Evolutionary conservation across 2,329 filamentous ascomycete genomes (phyloP).

Genomic region (Diaporthe sp.): DNA sequence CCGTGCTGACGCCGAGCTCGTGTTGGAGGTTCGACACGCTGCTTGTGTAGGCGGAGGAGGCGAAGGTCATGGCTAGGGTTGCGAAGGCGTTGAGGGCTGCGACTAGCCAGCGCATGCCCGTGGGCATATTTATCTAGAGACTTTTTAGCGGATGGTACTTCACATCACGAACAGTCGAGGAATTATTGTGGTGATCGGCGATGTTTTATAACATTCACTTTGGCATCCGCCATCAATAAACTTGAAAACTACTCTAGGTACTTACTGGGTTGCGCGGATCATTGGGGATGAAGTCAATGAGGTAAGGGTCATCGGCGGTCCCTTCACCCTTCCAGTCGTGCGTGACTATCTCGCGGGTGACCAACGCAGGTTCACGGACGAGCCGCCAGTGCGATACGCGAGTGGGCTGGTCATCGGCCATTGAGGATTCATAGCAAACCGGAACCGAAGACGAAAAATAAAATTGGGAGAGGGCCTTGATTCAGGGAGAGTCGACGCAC

Average conservation of each 20-base stretch:
- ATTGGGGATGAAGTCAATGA: constrained; percentile 37
- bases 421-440: neutral
- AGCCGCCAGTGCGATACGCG: constrained; percentile 28
- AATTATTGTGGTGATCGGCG: neutral
- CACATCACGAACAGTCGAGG: neutral
- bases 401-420: constrained; percentile 22
- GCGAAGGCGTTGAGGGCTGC: constrained; percentile 42
- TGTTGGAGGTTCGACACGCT: constrained; percentile 53
- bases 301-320: constrained; percentile 30
- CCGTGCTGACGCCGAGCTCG: constrained; percentile 55
- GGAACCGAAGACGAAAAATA: neutral
- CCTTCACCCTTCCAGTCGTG: constrained; percentile 31
- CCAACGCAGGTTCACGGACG: constrained; percentile 18
- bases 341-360: neutral
- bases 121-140: constrained; percentile 31
- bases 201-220: neutral
- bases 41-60: constrained; percentile 62
- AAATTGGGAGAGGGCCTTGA: neutral
- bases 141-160: neutral
- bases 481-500: neutral
- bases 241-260: no score
- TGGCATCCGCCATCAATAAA: rapidly evolving
- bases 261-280: constrained; percentile 23
- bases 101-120: constrained; percentile 56
- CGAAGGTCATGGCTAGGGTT: constrained; percentile 55